Evolutionary conservation across 306 rosid genomes (phyloP).

Genomic region (Fagus sylvatica): DNA sequence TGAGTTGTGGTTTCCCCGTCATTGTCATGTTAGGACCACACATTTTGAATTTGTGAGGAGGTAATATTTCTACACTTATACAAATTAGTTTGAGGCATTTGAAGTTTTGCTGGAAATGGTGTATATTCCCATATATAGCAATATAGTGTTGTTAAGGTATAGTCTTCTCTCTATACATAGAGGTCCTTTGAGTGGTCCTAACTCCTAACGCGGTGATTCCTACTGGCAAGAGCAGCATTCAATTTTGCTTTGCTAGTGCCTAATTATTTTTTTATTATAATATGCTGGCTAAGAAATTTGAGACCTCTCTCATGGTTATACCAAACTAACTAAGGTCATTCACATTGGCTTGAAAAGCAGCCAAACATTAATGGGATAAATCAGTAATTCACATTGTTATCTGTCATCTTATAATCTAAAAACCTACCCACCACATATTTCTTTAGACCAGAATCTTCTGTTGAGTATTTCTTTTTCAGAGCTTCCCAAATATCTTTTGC

Average conservation of each 20-base stretch:
- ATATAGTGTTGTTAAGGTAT: neutral
- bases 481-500: too few relatives aligned
- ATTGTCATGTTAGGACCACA: neutral
- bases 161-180: neutral
- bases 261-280: neutral
- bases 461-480: too few relatives aligned
- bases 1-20: slow-evolving; percentile 11
- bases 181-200: neutral
- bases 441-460: too few relatives aligned
- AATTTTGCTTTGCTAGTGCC: neutral
- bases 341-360: neutral
- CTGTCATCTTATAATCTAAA: too few relatives aligned
- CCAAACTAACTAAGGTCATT: neutral
- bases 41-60: neutral
- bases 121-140: neutral
- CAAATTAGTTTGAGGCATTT: neutral
- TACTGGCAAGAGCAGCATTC: neutral
- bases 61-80: slow-evolving; percentile 5
- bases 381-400: neutral
- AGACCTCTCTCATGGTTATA: too few relatives aligned
- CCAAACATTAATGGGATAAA: neutral
- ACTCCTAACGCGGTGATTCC: neutral
- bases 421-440: too few relatives aligned
- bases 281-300: neutral
- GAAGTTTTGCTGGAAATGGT: slow-evolving; percentile 12